Evolutionary conservation across 1,284 basidiomycete genomes (phyloP), one percentile per base, ranked within the genome.

Genomic region (Boletellus dicymbophilus): DNA sequence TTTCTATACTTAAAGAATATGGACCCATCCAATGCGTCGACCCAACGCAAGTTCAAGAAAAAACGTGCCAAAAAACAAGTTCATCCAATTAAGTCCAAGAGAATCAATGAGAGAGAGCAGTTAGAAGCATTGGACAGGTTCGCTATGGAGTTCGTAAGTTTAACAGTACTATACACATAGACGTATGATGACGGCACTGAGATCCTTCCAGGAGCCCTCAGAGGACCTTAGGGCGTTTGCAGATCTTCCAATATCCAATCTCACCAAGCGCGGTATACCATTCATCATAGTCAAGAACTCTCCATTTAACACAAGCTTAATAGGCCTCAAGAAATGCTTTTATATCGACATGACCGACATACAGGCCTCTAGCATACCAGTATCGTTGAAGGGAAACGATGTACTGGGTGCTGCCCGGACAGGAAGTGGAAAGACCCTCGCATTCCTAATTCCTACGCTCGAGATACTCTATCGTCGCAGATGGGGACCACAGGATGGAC

Each of bases 301-400:
- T 7, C 28, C 3, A 21, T 22, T 48, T 37, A 25, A 52, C 11
- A 5, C 44, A 26, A 22, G 25, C 8, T 5, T 25, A n/a, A n/a
- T n/a, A 89, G 92, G 93, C 16, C 75, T 97, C 37, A 92, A 90
- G 71, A 89, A 90, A 55, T 82, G 86, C 1, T 93, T 86, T 64
- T 97, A 95, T 63, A 78, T 87, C 28, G 79, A 88, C 21, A 90
- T 95, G 79, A 97, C 95, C 0, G 89, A 93, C 50, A 95, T 90
- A 40, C 88, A 90, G 65, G 69, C 77, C 5, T 74, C 79, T 28
- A 80, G 85, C 25, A 72, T 90, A 28, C 86, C 85, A 2, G 66
- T 81, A 4, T 79, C 85, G 1, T 66, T 91, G 4, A 84, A 82
- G 58, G 82, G 81, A 7, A 79, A 79, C 37, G 88, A 91, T 57